phyloP scores from a whole-genome alignment of 371 early-diverging fungal genomes.

The Syncephalastrum contaminatum region DNA sequence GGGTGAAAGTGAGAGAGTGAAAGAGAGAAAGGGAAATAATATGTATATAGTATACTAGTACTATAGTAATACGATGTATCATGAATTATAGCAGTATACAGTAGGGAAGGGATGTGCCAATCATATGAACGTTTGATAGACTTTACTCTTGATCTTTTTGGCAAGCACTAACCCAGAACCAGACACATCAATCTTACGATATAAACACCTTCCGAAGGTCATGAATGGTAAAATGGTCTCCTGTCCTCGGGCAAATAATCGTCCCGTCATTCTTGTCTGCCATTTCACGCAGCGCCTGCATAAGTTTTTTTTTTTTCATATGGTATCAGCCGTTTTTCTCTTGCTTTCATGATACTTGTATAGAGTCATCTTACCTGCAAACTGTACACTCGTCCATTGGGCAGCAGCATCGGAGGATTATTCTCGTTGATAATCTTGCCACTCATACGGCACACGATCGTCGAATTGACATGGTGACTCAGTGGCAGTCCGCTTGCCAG shows the following conservation, averaged over 20 bases:
- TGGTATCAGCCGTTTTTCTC: neutral
- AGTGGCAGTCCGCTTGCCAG: slow-evolving; percentile 83
- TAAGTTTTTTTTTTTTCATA: neutral
- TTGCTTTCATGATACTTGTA: neutral
- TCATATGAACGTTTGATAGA: neutral
- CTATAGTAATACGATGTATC: too few species aligned
- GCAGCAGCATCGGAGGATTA: slow-evolving; percentile 93
- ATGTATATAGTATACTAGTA: neutral
- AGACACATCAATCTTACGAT: slow-evolving; percentile 40
- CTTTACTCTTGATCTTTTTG: slow-evolving; percentile 1
- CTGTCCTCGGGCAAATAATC: slow-evolving; percentile 83
- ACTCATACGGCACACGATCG: slow-evolving; percentile 87
- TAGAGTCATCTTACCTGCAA: slow-evolving; percentile 56
- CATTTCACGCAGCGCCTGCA: slow-evolving; percentile 79
- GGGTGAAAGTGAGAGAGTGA: too few species aligned
- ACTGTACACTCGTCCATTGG: slow-evolving; percentile 95
- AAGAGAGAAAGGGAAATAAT: neutral
- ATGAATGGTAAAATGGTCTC: slow-evolving; percentile 54
- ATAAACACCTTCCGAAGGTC: slow-evolving; percentile 88
- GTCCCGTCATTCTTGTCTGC: slow-evolving; percentile 72
- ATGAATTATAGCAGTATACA: neutral
- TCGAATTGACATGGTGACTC: slow-evolving; percentile 92
- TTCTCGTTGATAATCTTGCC: slow-evolving; percentile 91
- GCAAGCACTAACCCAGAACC: neutral
- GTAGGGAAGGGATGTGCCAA: neutral